These are phyloP conservation scores for Simplicillium aogashimaense DNA, from an alignment of 2,329 filamentous ascomycete genomes.

Conservation along the genomic window DNA sequence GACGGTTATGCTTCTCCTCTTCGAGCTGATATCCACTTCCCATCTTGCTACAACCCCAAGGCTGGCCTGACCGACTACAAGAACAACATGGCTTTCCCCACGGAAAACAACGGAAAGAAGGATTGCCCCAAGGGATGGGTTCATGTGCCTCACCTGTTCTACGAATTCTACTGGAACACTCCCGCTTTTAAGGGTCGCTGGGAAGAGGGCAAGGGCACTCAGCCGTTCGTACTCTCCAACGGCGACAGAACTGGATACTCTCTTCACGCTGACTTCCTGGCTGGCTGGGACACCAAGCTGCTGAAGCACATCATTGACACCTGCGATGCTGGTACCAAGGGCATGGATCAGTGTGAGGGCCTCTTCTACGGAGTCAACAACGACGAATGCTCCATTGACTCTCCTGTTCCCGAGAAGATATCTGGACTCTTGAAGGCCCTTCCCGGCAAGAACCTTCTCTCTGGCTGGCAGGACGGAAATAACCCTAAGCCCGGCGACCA, in stretches of 20 bases:
- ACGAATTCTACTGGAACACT: constrained; percentile 52
- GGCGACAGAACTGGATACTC: constrained; percentile 63
- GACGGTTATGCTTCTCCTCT: constrained; percentile 51
- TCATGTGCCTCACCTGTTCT: constrained; percentile 48
- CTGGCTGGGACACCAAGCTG: constrained; percentile 57
- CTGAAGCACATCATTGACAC: constrained; percentile 59
- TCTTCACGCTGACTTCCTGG: constrained; percentile 63
- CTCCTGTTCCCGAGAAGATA: constrained; percentile 35
- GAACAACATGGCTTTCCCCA: constrained; percentile 59
- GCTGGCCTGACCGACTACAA: constrained; percentile 49
- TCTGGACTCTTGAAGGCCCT: constrained; percentile 34
- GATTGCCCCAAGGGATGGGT: constrained; percentile 46
- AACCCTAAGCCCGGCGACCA: background rate
- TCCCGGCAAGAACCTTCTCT: constrained; percentile 46
- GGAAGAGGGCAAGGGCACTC: constrained; percentile 40
- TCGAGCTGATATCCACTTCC: constrained; percentile 61
- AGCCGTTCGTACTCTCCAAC: constrained; percentile 60
- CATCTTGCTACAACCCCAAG: constrained; percentile 62
- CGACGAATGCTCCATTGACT: constrained; percentile 38
- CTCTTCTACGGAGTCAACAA: constrained; percentile 44
- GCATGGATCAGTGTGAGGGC: constrained; percentile 53
- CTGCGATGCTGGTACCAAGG: constrained; percentile 49
- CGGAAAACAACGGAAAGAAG: constrained; percentile 31
- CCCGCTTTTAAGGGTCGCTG: constrained; percentile 40
- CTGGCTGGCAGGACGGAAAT: constrained; percentile 32